Evolutionary conservation across 306 rosid species (phyloP).

Genomic region (Fagus crenata): DNA sequence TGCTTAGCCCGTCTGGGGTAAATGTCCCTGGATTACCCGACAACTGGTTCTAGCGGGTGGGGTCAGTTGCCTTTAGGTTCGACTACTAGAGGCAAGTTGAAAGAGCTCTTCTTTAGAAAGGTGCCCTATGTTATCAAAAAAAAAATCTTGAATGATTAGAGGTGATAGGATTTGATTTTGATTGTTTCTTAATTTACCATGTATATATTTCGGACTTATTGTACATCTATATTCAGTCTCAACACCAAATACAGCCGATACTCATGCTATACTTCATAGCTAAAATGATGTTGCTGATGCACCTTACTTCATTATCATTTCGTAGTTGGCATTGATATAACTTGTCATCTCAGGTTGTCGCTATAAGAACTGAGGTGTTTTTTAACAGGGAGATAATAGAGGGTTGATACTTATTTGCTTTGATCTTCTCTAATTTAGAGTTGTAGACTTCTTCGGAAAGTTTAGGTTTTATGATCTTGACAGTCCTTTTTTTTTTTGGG

Average conservation of each 20-base stretch:
- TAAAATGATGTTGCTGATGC: background rate
- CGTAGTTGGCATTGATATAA: background rate
- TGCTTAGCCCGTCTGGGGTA: too few species aligned
- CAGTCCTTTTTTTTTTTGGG: background rate
- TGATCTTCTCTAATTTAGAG: background rate
- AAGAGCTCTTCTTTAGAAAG: too few species aligned
- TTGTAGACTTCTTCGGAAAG: background rate
- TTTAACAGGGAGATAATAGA: background rate
- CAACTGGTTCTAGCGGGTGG: too few species aligned
- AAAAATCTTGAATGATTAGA: background rate
- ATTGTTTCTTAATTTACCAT: background rate
- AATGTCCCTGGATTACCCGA: too few species aligned
- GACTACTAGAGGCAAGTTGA: too few species aligned
- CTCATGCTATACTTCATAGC: background rate
- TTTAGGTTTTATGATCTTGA: background rate
- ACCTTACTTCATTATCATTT: background rate
- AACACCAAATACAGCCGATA: background rate
- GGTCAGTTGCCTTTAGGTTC: too few species aligned
- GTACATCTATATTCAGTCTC: background rate
- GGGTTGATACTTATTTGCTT: background rate
- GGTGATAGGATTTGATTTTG: background rate
- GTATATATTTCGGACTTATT: background rate
- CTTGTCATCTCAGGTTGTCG: background rate
- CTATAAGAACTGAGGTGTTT: background rate
- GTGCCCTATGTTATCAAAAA: too few species aligned